Base-by-base conservation (phyloP, 805 yeast species). In the Ogataea zsoltii region DNA sequence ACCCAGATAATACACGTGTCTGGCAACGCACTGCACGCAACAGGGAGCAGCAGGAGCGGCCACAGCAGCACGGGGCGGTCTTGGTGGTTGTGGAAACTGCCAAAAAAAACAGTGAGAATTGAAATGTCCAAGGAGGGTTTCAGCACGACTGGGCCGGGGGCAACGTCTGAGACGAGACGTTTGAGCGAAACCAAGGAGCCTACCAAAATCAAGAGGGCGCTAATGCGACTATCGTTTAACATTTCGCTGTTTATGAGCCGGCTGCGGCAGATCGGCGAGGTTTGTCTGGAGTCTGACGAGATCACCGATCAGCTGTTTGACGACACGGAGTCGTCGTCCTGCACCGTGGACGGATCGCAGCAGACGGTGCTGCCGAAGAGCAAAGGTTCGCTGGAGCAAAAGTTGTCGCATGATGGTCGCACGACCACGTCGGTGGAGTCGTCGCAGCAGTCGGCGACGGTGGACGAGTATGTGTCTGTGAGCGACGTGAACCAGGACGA, bases 271-370 rank as follows among this genome's bases (percentile, higher is more conserved):
- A 49, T 79, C 0, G 72, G 82, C 2, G 82, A 79, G 51, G 78
- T 73, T 16, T 71, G 70, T 2, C 67, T 77, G 33, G 67, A 70
- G 15, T 68, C 75, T 3, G 80, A 77, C 65, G 81, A 79, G 50
- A 65, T 70, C 1, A 67, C 75, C 0, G 75, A 72, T 40, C 79
- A 76, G 33, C 61, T 81, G 11, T 82, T 82, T 56, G 71, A 71
- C 13, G 49, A 45, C 32, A 40, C 49, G 6, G 46, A 44, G n/a
- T 42, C 49, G 28, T 42, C 51, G 4, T 39, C 53, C 37, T 31
- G 14, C 21, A 7, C n/a, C 15, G 29, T 34, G 38, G 16, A 28
- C 31, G 31, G 11, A 13, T 18, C 36, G 3, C 39, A 44, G 12
- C 23, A 29, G 17, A 30, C 43, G 11, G 15, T 18, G 3, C 13